A percentile compares a stretch with the other conserved stretches of the same genome.
phyloP scores from a whole-genome alignment of 331 rosid species.

The Rhamnella rubrinervis region DNA sequence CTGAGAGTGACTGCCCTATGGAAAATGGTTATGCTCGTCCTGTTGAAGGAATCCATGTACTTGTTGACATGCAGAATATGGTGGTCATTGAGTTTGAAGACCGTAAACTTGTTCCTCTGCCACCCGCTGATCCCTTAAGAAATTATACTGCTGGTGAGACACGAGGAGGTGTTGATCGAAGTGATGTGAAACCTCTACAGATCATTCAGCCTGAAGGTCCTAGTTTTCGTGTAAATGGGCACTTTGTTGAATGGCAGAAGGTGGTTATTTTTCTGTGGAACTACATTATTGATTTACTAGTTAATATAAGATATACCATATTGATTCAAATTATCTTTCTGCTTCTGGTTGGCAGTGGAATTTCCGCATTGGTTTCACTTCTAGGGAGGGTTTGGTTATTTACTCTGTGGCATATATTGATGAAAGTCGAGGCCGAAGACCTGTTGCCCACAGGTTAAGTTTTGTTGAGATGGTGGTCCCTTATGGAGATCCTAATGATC shows the following conservation, averaged over 20 bases:
- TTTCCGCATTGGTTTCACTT: constrained; percentile 85
- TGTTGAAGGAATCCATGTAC: constrained; percentile 83
- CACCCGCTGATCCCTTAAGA: constrained; percentile 94
- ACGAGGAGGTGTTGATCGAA: constrained; percentile 87
- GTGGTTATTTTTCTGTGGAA: constrained; percentile 34
- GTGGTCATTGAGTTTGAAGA: constrained; percentile 83
- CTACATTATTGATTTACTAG: constrained; percentile 4
- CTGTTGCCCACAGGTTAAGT: constrained; percentile 85
- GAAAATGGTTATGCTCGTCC: constrained; percentile 99
- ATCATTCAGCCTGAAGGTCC: constrained; percentile 94
- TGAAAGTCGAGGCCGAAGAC: constrained; percentile 86
- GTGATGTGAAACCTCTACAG: constrained; percentile 84
- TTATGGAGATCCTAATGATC: constrained; percentile 89
- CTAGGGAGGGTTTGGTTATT: constrained; percentile 87
- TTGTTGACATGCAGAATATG: constrained; percentile 96
- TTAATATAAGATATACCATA: constrained; percentile 10
- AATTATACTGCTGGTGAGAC: constrained; percentile 88
- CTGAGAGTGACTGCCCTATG: constrained; percentile 96
- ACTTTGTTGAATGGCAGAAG: constrained; percentile 93
- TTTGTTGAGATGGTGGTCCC: constrained; percentile 96
- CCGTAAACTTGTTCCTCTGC: constrained; percentile 89
- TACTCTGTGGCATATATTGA: constrained; percentile 82
- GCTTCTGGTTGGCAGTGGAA: constrained; percentile 69
- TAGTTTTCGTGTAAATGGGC: constrained; percentile 84
- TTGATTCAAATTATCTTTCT: constrained; percentile 9